Base-by-base conservation (phyloP, 495 filamentous ascomycete genomes). In the Aspergillus asperescens region DNA sequence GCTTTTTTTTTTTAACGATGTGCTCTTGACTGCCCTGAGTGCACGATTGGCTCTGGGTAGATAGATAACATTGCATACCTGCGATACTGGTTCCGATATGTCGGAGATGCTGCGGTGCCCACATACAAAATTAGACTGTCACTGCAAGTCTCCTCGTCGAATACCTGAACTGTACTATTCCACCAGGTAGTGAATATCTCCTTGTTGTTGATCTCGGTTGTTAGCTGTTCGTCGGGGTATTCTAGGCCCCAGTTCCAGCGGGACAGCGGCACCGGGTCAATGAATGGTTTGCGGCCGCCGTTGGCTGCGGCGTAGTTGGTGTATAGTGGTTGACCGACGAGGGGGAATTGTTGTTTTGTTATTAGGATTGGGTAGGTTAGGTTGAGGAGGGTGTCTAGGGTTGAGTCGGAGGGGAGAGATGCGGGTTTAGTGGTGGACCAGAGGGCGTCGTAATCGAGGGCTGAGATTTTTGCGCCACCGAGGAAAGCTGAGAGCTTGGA, bases 221-320 rank as follows among this genome's bases (percentile, higher is more conserved):
- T 59, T 1, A 58, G 56, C 10, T 76, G 56, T 0, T 62, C 62
- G 2, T 65, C 61, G 0, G 76, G 67, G 34, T 70, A 62, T 1
- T 57, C 43, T 48, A 77, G 73, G 16, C 76, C 82, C 61, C 71
- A 85, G 16, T 32, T 16, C 81, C 82, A 87, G 5, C 82, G 76
- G 1, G 67, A 54, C 3, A 81, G 54, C 0, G 82, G 82, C 0
- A 47, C 44, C 8, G 44, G 81, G 59, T 82, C 71, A 19, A 83
- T 62, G 40, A 81, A 82, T 0, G 80, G 81, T 1, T 47, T 56
- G 24, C 76, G 71, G 19, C 74, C 77, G 22, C 67, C 64, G 48
- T 79, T 58, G 7, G 66, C 60, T 9, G 44, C 68, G 1, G 69
- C 77, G 32, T 81, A 82, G 55, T 79, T 77, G 1, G 61, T 61